phyloP scores from a whole-genome alignment of 2,329 filamentous ascomycete genomes.

The Diaporthe amygdali region DNA sequence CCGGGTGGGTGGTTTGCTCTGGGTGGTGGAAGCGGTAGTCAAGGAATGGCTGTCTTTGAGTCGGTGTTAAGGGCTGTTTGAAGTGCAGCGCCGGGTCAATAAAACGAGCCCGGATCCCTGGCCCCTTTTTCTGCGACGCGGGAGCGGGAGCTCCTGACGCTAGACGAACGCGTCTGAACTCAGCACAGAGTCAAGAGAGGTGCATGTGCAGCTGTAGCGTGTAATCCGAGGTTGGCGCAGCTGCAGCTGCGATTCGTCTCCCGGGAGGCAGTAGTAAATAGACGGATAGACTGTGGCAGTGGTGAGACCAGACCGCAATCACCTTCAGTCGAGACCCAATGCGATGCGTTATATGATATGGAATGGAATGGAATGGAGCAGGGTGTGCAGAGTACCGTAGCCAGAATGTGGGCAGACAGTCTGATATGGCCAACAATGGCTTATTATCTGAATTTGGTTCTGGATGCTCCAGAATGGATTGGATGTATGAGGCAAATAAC shows the following conservation, averaged over 20 bases:
- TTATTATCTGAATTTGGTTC: conserved; percentile 13
- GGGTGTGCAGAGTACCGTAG: neutral
- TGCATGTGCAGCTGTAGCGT: conserved; percentile 17
- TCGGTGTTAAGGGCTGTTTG: neutral
- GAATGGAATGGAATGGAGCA: neutral
- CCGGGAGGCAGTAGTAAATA: neutral
- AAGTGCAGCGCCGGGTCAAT: neutral
- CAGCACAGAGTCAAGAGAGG: conserved; percentile 14
- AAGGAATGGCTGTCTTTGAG: neutral
- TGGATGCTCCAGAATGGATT: neutral
- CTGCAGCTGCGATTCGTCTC: conserved; percentile 10
- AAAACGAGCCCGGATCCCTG: conserved; percentile 11
- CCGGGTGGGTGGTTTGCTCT: neutral
- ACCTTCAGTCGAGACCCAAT: neutral
- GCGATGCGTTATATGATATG: neutral
- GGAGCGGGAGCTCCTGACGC: conserved; percentile 20
- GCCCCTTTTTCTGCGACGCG: conserved; percentile 16
- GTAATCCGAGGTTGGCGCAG: neutral
- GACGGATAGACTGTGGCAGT: neutral
- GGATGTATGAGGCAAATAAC: conserved; percentile 23
- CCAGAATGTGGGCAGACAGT: neutral
- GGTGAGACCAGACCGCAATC: neutral
- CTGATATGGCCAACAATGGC: neutral
- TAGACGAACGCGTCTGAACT: conserved; percentile 8
- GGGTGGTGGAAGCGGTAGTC: too few species aligned